Base-by-base conservation (phyloP, 2,329 filamentous ascomycete species). In the Hypoxylon sp. region DNA sequence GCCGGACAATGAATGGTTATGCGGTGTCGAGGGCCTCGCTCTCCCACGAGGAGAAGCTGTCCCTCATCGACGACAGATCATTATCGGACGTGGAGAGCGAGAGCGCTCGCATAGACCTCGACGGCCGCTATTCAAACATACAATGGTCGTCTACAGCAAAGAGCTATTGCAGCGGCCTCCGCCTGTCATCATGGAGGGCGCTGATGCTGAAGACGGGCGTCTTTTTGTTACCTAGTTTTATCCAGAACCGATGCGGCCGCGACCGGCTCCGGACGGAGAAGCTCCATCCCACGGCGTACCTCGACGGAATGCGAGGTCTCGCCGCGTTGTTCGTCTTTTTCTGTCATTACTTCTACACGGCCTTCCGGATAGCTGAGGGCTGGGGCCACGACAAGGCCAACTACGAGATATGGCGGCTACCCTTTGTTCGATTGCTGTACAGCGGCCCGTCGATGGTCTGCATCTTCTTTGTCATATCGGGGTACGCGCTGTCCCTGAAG, bases 381-480 rank as follows among this genome's bases (percentile, higher is more conserved):
- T 82, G 73, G 68, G 79, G 78, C 29, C 72, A 67, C 43, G 69
- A 70, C 34, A 66, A 73, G 16, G 67, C 66, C 53, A 76, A 80
- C 67, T 73, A 74, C 61, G 62, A 76, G 46, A 50, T 79, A 35
- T 70, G 81, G 57, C 77, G 79, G 61, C 72, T 83, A 1, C 81
- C 81, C 5, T 75, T 83, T 52, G 45, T 84, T 12, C 73, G 81
- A 9, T 69, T 84, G 3, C 71, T 79, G 50, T 83, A 78, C 63
- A 77, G 78, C 41, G 81, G 80, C 1, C 79, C 78, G 2, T 76
- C 80, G 0, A 81, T 80, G 60, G 82, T 85, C 27, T 80, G 77
- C 66, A 69, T 84, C 57, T 86, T 86, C 72, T 86, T 84, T 63
- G 77, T 84, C 61, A 80, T 85, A 32, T 83, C 80, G 0, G 82